A percentile compares a stretch with the other conserved stretches of the same genome.
These are phyloP conservation scores for Yamadazyma membranifaciens DNA, from an alignment of 1,139 yeast genomes.

Conservation along the genomic window DNA sequence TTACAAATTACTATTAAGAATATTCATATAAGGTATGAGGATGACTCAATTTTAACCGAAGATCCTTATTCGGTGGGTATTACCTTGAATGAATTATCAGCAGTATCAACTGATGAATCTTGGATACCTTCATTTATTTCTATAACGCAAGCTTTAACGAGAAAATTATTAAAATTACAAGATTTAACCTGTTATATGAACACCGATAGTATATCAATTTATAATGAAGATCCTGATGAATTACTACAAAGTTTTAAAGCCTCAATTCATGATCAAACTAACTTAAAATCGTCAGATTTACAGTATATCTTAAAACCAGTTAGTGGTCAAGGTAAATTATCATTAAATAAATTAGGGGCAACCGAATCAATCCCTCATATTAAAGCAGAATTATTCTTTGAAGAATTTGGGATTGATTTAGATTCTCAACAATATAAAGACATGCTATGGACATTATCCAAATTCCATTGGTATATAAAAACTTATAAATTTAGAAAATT, in stretches of 20 bases:
- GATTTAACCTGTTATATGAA: conserved; percentile 85
- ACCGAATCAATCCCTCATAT: conserved; percentile 71
- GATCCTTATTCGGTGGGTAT: conserved; percentile 81
- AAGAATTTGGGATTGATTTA: conserved; percentile 81
- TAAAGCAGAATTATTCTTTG: conserved; percentile 73
- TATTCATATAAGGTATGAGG: conserved; percentile 92
- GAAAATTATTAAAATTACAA: conserved; percentile 74
- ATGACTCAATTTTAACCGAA: conserved; percentile 62
- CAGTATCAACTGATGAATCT: conserved; percentile 79
- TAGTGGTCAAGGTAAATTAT: conserved; percentile 80
- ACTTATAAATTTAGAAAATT: conserved; percentile 72
- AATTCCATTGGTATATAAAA: conserved; percentile 73
- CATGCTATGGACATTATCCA: conserved; percentile 76
- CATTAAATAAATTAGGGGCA: conserved; percentile 76
- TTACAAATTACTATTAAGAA: conserved; percentile 89
- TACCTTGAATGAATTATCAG: conserved; percentile 82
- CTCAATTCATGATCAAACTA: conserved; percentile 22
- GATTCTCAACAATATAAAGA: conserved; percentile 86
- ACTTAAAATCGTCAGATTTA: conserved; percentile 21
- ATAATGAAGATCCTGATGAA: conserved; percentile 41
- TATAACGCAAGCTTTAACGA: conserved; percentile 63
- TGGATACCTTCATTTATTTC: conserved; percentile 90
- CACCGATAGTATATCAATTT: conserved; percentile 58
- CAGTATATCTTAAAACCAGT: conserved; percentile 86
- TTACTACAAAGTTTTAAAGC: conserved; percentile 42